Conservation (phyloP, 805 yeast species). For the Jamesozyma jinghongensis region DNA sequence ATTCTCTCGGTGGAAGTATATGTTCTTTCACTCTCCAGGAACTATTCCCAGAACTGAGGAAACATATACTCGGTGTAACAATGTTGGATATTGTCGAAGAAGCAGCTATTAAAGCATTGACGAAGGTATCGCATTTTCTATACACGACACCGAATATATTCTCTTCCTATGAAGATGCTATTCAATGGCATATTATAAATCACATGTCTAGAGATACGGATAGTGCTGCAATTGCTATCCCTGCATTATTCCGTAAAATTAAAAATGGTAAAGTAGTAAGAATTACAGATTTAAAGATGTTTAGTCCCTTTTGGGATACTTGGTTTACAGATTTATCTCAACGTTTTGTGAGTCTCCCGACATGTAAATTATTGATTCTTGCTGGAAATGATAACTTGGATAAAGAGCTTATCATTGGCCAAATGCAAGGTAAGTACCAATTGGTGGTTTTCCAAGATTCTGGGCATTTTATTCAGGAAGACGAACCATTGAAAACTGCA, state of each 20-base stretch:
- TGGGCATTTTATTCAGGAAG: constrained; percentile 97
- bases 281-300: constrained; percentile 53
- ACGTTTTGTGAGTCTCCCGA: constrained; percentile 38
- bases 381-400: constrained; percentile 90
- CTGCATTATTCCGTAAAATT: constrained; percentile 41
- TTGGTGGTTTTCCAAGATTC: constrained; percentile 69
- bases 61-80: constrained; percentile 51
- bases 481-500: constrained; percentile 62
- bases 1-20: constrained; percentile 88
- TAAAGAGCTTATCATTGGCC: constrained; percentile 80
- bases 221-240: constrained; percentile 74
- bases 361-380: constrained; percentile 64
- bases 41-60: constrained; percentile 13
- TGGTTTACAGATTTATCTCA: constrained; percentile 75
- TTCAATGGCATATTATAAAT: constrained; percentile 71
- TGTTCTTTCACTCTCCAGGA: constrained; percentile 43
- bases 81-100: constrained; percentile 93
- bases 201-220: constrained; percentile 43
- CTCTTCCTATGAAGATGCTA: constrained; percentile 43
- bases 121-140: constrained; percentile 59
- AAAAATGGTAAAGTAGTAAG: constrained; percentile 36
- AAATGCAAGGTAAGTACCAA: constrained; percentile 97
- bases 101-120: constrained; percentile 65
- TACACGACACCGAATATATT: constrained; percentile 57
- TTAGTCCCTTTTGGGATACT: constrained; percentile 62